Evolutionary conservation across 345 rosid species (phyloP).

Genomic region (Pistacia integerrima): DNA sequence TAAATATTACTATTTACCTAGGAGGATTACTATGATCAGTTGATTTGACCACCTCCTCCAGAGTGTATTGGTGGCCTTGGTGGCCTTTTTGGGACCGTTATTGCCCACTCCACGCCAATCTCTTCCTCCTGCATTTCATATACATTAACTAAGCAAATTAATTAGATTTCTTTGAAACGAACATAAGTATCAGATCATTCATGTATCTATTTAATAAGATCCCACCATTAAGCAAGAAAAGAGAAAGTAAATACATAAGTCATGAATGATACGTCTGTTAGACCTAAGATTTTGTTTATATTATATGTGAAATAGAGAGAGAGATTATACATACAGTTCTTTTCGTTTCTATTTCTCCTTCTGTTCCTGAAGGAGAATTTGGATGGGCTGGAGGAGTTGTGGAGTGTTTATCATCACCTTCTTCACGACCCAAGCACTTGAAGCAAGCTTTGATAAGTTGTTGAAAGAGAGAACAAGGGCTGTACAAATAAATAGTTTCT

Average conservation of each 20-base stretch:
- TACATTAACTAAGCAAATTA: neutral
- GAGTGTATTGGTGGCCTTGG: slow-evolving; percentile 22
- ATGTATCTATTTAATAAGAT: no score
- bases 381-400: neutral
- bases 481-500: neutral
- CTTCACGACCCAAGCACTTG: slow-evolving; percentile 20
- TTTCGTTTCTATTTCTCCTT: slow-evolving; percentile 3
- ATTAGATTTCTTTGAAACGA: no score
- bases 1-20: no score
- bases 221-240: no score
- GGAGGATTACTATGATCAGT: neutral
- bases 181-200: neutral
- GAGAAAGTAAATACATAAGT: neutral
- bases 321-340: slow-evolving; percentile 1
- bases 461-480: slow-evolving; percentile 18
- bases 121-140: slow-evolving; percentile 17
- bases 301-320: neutral
- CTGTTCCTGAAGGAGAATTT: slow-evolving; percentile 6
- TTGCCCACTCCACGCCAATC: neutral
- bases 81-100: slow-evolving; percentile 7
- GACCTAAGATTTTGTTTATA: no score
- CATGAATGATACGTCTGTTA: no score
- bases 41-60: slow-evolving; percentile 27
- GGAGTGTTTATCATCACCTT: neutral
- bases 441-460: slow-evolving; percentile 2